Conservation (phyloP, 768 basidiomycete species). For the Lactarius sanguifluus region DNA sequence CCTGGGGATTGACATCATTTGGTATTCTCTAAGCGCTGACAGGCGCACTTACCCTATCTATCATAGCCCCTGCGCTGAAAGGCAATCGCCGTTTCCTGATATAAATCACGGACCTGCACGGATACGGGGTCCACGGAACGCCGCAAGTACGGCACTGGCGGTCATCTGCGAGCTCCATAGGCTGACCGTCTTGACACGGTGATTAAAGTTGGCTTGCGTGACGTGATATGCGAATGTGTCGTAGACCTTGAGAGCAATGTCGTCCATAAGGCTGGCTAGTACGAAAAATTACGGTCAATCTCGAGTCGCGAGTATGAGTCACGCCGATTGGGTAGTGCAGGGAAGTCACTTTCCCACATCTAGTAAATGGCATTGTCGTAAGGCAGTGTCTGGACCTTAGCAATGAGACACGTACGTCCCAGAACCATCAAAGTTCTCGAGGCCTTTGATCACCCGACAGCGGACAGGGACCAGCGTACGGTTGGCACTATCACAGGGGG, state of each 20-base stretch:
- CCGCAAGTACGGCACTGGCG: conserved; percentile 78
- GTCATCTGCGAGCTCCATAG: conserved; percentile 98
- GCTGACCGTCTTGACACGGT: conserved; percentile 86
- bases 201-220: conserved; percentile 83
- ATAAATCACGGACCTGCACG: conserved; percentile 37
- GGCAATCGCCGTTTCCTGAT: conserved; percentile 22
- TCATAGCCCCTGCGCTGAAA: not conserved
- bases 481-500: conserved; percentile 64
- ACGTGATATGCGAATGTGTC: conserved; percentile 96
- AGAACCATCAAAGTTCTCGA: conserved; percentile 89
- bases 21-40: not conserved
- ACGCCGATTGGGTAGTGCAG: not conserved
- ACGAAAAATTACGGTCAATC: conserved; percentile 14
- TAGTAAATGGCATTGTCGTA: conserved; percentile 34
- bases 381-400: conserved; percentile 19
- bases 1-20: not conserved
- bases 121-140: conserved; percentile 72
- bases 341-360: conserved; percentile 90
- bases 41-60: conserved; percentile 8
- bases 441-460: conserved; percentile 80
- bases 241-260: conserved; percentile 88
- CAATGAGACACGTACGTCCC: conserved; percentile 73
- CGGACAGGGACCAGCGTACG: conserved; percentile 92
- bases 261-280: conserved; percentile 89
- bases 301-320: not conserved